Evolutionary conservation across 192 early-diverging fungal genomes (phyloP).

Genomic region (Coemansia sp.): DNA sequence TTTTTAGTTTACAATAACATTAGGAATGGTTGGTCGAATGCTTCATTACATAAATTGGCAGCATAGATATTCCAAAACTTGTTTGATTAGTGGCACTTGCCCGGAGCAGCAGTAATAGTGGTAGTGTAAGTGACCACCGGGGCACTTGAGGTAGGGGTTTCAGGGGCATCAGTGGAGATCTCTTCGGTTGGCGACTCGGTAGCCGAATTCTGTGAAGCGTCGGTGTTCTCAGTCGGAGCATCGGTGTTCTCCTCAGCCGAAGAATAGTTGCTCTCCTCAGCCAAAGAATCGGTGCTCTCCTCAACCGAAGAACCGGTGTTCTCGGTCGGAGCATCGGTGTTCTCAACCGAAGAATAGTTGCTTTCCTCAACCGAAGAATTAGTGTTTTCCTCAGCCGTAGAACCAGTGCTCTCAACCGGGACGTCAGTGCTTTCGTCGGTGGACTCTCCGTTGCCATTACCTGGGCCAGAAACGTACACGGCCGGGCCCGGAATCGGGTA

Average conservation of each 20-base stretch:
- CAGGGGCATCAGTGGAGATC: background rate
- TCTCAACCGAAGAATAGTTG: constrained; percentile 4
- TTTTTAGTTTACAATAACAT: background rate
- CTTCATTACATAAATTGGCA: background rate
- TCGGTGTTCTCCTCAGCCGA: background rate
- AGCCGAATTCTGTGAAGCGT: background rate
- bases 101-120: constrained; percentile 12
- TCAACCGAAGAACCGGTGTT: constrained; percentile 2
- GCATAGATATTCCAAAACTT: background rate
- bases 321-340: background rate
- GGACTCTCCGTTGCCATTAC: background rate
- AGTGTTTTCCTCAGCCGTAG: background rate
- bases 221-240: background rate
- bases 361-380: background rate
- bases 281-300: background rate
- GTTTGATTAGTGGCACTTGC: constrained; percentile 32
- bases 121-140: constrained; percentile 3
- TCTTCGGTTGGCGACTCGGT: constrained; percentile 10
- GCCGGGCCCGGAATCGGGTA: constrained; percentile 34
- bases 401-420: background rate
- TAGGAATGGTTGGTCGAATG: background rate
- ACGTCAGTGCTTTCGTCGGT: background rate
- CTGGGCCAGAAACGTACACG: constrained; percentile 24
- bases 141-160: constrained; percentile 24
- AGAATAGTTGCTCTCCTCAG: background rate